phyloP scores from a whole-genome alignment of 2,329 filamentous ascomycete genomes.

The Onygenales sp. region DNA sequence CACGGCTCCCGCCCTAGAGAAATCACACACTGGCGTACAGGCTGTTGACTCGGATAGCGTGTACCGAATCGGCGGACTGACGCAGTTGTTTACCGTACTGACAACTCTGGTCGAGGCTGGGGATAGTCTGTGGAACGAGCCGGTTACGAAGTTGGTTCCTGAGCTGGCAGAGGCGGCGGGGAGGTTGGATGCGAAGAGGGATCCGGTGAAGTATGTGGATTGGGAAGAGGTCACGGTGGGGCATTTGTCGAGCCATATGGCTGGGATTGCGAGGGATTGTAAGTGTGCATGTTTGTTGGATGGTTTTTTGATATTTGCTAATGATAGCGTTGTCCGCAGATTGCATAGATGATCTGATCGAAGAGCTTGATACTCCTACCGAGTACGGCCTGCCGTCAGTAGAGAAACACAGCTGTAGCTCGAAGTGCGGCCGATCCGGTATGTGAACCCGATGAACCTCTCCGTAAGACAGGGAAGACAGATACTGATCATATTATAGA shows the following conservation, averaged over 20 bases:
- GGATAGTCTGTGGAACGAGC: slow-evolving; percentile 28
- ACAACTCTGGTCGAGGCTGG: slow-evolving; percentile 26
- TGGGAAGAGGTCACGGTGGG: slow-evolving; percentile 42
- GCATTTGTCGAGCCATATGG: slow-evolving; percentile 38
- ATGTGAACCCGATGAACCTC: too few species aligned
- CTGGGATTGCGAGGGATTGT: slow-evolving; percentile 34
- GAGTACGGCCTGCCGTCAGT: too few species aligned
- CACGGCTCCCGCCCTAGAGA: slow-evolving; percentile 11
- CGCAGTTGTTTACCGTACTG: slow-evolving; percentile 30
- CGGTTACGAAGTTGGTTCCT: slow-evolving; percentile 31
- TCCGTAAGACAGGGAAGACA: too few species aligned
- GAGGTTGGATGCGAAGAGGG: neutral
- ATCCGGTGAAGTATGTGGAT: neutral
- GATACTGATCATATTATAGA: slow-evolving; percentile 11
- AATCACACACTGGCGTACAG: slow-evolving; percentile 5
- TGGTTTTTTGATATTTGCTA: too few species aligned
- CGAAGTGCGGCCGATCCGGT: too few species aligned
- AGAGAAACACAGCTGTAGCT: too few species aligned
- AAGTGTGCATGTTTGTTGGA: slow-evolving; percentile 7
- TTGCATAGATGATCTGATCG: too few species aligned
- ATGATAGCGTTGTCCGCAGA: too few species aligned
- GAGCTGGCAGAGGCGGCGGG: slow-evolving; percentile 18
- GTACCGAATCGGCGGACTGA: slow-evolving; percentile 26
- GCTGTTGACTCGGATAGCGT: slow-evolving; percentile 14
- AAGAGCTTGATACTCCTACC: too few species aligned